A percentile compares a stretch with the other conserved stretches of the same genome.
Conservation (phyloP, 345 rosid genomes). For the Citrus hindsii region DNA sequence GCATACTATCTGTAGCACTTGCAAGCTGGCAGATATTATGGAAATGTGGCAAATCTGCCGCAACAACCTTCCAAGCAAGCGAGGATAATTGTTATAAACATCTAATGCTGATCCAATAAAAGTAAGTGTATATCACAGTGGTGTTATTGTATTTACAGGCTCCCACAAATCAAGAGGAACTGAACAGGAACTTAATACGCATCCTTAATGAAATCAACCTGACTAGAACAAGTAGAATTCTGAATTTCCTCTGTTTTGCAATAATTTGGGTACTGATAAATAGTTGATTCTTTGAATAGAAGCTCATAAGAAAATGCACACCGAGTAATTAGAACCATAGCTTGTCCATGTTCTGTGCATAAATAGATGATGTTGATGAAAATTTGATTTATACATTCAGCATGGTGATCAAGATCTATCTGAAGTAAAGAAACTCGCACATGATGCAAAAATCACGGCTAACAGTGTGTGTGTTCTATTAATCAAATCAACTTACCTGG, state of each 20-base stretch:
- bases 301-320: background rate
- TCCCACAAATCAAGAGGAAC: background rate
- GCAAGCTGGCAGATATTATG: conserved; percentile 57
- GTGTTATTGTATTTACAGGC: background rate
- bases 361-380: background rate
- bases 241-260: background rate
- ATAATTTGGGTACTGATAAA: background rate
- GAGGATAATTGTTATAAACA: conserved; percentile 1
- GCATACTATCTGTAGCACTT: conserved; percentile 39
- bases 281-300: background rate
- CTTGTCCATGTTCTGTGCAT: background rate
- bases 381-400: background rate
- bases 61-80: conserved; percentile 50
- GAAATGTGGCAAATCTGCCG: conserved; percentile 41
- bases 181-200: background rate
- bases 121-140: background rate
- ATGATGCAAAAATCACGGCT: background rate
- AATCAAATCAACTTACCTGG: conserved; percentile 44
- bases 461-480: background rate
- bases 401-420: background rate
- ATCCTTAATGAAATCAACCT: background rate
- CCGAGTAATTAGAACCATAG: background rate
- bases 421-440: background rate
- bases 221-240: background rate
- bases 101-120: background rate